Evolutionary conservation across 495 filamentous ascomycete species (phyloP).

Genomic region (Neurospora tetraspora): DNA sequence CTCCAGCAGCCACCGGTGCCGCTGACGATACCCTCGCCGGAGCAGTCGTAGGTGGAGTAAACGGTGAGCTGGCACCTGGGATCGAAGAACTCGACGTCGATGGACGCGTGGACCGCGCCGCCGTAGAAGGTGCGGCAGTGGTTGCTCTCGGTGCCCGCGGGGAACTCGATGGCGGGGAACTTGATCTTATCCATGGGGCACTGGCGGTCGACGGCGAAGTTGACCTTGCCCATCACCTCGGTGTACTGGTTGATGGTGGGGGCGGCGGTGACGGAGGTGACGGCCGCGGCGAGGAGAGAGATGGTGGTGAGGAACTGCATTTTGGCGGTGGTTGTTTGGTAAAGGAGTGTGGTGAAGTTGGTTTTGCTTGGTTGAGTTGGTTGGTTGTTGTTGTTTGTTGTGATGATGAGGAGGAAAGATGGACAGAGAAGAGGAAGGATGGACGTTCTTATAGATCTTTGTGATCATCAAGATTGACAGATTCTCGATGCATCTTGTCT

Average conservation of each 20-base stretch:
- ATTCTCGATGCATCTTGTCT: background rate
- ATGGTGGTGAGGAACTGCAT: background rate
- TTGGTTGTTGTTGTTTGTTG: background rate
- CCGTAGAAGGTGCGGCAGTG: slow-evolving; percentile 2
- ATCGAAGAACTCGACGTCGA: background rate
- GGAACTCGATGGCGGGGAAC: slow-evolving; percentile 2
- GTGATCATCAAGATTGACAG: background rate
- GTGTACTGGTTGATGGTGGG: slow-evolving; percentile 7
- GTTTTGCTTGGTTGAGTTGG: background rate
- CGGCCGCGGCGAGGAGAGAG: background rate
- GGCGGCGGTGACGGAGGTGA: background rate
- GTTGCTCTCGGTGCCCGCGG: background rate
- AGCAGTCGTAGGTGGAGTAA: slow-evolving; percentile 1
- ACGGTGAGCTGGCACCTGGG: slow-evolving; percentile 4
- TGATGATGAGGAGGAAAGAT: background rate
- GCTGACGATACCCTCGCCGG: background rate
- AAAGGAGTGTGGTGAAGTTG: background rate
- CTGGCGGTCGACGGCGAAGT: slow-evolving; percentile 63
- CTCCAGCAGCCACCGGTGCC: slow-evolving; percentile 2
- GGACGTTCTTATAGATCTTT: background rate
- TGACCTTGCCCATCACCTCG: slow-evolving; percentile 36
- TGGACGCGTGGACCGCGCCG: background rate
- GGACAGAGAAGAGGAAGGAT: background rate
- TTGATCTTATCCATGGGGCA: slow-evolving; percentile 46
- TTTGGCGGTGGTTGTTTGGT: background rate